Evolutionary conservation across 23 red algal species (phyloP), one percentile per base, ranked within the genome.

Genomic region (Chondrus crispus): DNA sequence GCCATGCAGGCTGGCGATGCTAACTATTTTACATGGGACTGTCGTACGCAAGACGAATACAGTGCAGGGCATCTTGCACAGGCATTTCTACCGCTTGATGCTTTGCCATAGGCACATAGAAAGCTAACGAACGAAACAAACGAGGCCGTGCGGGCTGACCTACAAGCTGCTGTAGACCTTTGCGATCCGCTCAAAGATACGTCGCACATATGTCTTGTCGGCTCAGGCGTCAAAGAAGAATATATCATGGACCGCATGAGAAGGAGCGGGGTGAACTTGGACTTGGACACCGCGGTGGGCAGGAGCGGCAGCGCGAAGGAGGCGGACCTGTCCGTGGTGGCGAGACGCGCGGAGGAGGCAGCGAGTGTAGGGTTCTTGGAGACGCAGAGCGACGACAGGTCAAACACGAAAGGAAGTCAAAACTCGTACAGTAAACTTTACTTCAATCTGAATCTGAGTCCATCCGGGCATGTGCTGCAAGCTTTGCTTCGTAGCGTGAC

Each of bases 11-110:
- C 77, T 28, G 89, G 82, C 28, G 71, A 50, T 6, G 81, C 81
- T 13, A 87, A 90, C 49, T 98, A 84, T 50, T 99, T 93, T 50
- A 88, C 84, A n/a, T 96, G 89, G 96, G 97, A 99, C 50, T 99
- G 97, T 72, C 85, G 97, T 32, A 91, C 94, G 22, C 47, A 79
- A 47, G 90, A 93, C 3, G 95, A 96, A 78, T 94, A 80, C n/a
- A 76, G 76, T 36, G 84, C 82, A 19, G 97, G 97, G 13, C 91
- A 94, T 47, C 42, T 99, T 22, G 93, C 97, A 40, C 74, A 91
- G 28, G 94, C 89, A 50, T 57, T 81, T 68, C 58, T 99, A 39
- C 83, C 80, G 1, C 88, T 96, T 36, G 97, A 99, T 30, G 71
- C 74, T 7, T 87, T 99, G 88, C 90, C 93, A 62, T 77, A 87